Percentiles rank a stretch among this genome's conserved stretches.
These are phyloP conservation scores for Aeschynomene evenia DNA, from an alignment of 306 rosid genomes.

Conservation along the genomic window DNA sequence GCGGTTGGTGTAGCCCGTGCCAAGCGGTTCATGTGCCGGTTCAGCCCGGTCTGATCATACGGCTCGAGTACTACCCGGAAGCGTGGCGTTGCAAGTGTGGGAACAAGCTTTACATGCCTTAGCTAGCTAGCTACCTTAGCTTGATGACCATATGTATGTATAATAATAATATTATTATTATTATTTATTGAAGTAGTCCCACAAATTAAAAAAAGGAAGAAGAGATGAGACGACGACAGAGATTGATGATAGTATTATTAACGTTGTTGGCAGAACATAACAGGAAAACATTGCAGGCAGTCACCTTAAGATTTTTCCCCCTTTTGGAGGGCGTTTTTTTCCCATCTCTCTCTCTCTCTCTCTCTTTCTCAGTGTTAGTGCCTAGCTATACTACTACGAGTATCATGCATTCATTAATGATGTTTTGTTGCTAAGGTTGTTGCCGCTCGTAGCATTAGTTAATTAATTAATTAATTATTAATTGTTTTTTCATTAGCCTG, in stretches of 20 bases:
- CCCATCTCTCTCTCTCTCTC: neutral
- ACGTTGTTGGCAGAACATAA: constrained; percentile 16
- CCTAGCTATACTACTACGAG: too few relatives aligned
- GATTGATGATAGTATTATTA: too few relatives aligned
- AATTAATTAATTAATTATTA: too few relatives aligned
- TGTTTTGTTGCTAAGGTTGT: constrained; percentile 24
- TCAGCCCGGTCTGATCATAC: constrained; percentile 67
- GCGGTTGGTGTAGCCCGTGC: constrained; percentile 83
- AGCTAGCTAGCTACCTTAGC: too few relatives aligned
- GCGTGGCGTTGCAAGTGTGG: constrained; percentile 98
- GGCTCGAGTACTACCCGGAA: constrained; percentile 94
- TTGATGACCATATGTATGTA: too few relatives aligned
- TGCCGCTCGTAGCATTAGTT: too few relatives aligned
- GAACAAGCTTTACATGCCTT: constrained; percentile 81
- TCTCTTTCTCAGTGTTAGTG: constrained; percentile 22
- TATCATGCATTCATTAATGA: constrained; percentile 28
- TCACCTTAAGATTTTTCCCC: constrained; percentile 30
- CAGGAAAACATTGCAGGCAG: constrained; percentile 25
- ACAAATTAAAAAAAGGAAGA: neutral
- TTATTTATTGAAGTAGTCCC: too few relatives aligned
- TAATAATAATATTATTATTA: too few relatives aligned
- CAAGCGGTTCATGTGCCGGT: constrained; percentile 80
- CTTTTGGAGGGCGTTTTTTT: neutral
- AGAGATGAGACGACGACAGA: neutral
- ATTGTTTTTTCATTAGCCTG: constrained; percentile 2